Conservation (phyloP, 169 alveolate genomes). For the Cryptosporidium ryanae region DNA sequence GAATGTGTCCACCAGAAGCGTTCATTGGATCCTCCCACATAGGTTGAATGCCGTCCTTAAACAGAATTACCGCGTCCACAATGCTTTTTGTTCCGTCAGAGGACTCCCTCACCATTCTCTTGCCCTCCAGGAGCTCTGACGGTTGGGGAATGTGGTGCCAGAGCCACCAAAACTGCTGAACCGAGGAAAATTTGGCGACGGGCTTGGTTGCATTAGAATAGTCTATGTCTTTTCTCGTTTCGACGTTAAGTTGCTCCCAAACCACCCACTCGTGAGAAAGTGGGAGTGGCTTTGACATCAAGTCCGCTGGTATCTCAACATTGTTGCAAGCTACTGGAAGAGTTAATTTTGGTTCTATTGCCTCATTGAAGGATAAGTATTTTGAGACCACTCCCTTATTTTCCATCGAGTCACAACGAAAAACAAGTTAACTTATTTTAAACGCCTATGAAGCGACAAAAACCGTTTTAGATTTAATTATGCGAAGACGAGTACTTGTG, state of each 20-base stretch:
- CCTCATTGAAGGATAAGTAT: constrained; percentile 43
- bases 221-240: constrained; percentile 80
- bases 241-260: constrained; percentile 86
- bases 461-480: no score
- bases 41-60: constrained; percentile 85
- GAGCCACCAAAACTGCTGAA: constrained; percentile 84
- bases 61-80: constrained; percentile 56
- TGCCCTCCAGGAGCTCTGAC: constrained; percentile 79
- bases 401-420: constrained; percentile 3
- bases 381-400: constrained; percentile 38
- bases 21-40: constrained; percentile 89
- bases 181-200: constrained; percentile 85
- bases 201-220: constrained; percentile 87
- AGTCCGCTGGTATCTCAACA: constrained; percentile 26
- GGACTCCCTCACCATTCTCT: constrained; percentile 66
- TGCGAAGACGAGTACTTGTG: no score
- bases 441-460: no score
- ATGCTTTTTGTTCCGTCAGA: constrained; percentile 67
- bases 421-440: no score
- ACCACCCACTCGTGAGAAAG: constrained; percentile 87
- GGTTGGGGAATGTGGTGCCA: constrained; percentile 87
- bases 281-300: constrained; percentile 76
- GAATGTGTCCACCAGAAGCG: constrained; percentile 86
- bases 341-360: constrained; percentile 33
- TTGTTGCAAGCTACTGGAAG: constrained; percentile 34